phyloP scores from a whole-genome alignment of 1,284 basidiomycete genomes.

The Leccinum pachyderme region DNA sequence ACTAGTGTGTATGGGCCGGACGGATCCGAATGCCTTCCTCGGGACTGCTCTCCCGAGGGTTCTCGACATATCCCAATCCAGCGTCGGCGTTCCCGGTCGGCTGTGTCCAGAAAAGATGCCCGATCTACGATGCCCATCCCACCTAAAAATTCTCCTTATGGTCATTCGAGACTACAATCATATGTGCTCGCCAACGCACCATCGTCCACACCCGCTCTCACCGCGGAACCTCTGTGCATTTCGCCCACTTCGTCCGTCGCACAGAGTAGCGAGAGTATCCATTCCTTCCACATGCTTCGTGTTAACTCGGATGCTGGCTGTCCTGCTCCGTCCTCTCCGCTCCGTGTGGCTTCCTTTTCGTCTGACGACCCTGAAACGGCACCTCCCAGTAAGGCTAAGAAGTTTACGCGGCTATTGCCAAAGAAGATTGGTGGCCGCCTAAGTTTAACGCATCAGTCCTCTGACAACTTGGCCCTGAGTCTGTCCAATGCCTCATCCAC shows the following conservation, averaged over 20 bases:
- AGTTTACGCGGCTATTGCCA: conserved; percentile 32
- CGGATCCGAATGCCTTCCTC: conserved; percentile 9
- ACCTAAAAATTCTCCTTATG: conserved; percentile 32
- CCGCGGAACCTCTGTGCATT: conserved; percentile 27
- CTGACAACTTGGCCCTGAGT: conserved; percentile 26
- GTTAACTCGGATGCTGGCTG: conserved; percentile 22
- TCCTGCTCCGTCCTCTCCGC: conserved; percentile 30
- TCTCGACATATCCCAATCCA: conserved; percentile 22
- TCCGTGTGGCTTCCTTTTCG: conserved; percentile 28
- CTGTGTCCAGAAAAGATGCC: conserved; percentile 33
- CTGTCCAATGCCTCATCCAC: conserved; percentile 28
- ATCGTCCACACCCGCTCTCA: conserved; percentile 32
- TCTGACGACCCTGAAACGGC: conserved; percentile 19
- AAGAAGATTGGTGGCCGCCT: conserved; percentile 34
- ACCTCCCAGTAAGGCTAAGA: conserved; percentile 24
- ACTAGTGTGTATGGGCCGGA: conserved; percentile 11
- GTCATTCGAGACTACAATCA: conserved; percentile 31
- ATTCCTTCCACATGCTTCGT: conserved; percentile 20
- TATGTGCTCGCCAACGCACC: conserved; percentile 23
- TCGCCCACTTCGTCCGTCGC: conserved; percentile 29
- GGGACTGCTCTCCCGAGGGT: conserved; percentile 9
- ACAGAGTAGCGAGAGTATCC: conserved; percentile 30
- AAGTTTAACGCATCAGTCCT: conserved; percentile 26
- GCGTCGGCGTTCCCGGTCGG: conserved; percentile 34
- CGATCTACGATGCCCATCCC: conserved; percentile 25